phyloP scores from a whole-genome alignment of 805 yeast species.

The Metschnikowia orientalis region DNA sequence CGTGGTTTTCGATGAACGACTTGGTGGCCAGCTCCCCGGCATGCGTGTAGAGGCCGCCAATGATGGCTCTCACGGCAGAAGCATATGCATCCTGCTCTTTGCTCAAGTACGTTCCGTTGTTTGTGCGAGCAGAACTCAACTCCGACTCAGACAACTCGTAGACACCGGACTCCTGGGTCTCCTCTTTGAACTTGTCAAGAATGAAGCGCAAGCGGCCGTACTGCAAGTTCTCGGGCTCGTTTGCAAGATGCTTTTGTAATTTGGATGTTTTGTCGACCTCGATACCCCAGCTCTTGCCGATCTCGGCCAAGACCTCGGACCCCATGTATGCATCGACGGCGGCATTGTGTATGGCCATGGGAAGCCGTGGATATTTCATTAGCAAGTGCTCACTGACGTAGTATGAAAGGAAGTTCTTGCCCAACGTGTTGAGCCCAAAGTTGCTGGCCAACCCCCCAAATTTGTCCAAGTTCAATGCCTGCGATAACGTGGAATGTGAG shows the following conservation, averaged over 20 bases:
- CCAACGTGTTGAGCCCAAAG: conserved; percentile 75
- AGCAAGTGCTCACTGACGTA: conserved; percentile 72
- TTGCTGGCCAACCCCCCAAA: conserved; percentile 56
- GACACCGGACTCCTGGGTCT: conserved; percentile 48
- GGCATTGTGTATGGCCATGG: conserved; percentile 68
- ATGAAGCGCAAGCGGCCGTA: conserved; percentile 66
- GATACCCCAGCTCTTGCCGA: conserved; percentile 86
- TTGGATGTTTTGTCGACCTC: conserved; percentile 65
- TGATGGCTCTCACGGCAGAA: conserved; percentile 71
- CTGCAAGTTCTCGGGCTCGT: conserved; percentile 62
- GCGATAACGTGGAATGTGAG: conserved; percentile 66
- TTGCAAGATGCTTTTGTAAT: conserved; percentile 60
- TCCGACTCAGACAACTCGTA: conserved; percentile 31
- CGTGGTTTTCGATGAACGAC: conserved; percentile 65
- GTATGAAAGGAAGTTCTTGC: conserved; percentile 70
- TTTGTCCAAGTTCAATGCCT: conserved; percentile 63
- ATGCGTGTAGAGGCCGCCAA: conserved; percentile 79
- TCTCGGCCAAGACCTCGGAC: conserved; percentile 54
- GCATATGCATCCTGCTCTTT: conserved; percentile 50
- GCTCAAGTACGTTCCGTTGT: conserved; percentile 24
- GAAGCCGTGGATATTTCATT: conserved; percentile 83
- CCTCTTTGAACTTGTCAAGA: conserved; percentile 25
- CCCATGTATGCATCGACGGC: conserved; percentile 77
- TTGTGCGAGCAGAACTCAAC: conserved; percentile 10
- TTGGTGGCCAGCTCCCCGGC: conserved; percentile 62